Conservation (phyloP, 2,329 filamentous ascomycete species). For the Metarhizium robertsii region DNA sequence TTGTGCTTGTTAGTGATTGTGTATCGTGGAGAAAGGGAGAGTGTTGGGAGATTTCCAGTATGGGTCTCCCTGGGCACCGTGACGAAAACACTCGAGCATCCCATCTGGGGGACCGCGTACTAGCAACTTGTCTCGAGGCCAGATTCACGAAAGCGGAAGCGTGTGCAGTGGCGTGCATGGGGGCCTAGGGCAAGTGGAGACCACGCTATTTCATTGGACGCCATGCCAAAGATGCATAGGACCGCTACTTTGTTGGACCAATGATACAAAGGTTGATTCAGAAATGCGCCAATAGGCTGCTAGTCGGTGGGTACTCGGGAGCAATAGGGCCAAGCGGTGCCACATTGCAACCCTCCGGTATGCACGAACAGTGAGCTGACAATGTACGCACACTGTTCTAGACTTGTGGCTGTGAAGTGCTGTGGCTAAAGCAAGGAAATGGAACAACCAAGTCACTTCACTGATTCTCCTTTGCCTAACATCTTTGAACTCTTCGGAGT, state of each 20-base stretch:
- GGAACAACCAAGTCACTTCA: background rate
- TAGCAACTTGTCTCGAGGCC: conserved; percentile 8
- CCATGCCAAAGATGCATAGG: conserved; percentile 2
- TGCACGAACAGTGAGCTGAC: background rate
- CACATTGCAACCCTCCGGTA: background rate
- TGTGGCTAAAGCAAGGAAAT: background rate
- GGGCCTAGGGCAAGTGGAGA: conserved; percentile 10
- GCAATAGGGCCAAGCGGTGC: background rate
- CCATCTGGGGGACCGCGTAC: conserved; percentile 7
- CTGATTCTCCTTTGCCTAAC: too few species aligned
- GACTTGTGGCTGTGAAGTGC: background rate
- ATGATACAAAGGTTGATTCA: background rate
- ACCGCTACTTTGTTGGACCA: conserved; percentile 4
- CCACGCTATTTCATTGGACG: conserved; percentile 6
- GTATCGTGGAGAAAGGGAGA: conserved; percentile 9
- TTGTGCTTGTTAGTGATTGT: conserved; percentile 7
- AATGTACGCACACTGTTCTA: background rate
- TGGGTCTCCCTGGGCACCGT: conserved; percentile 5
- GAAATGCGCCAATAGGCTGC: background rate
- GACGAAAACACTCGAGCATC: conserved; percentile 10
- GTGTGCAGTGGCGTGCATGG: background rate
- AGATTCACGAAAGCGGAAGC: background rate
- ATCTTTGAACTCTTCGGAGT: too few species aligned
- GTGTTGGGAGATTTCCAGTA: background rate
- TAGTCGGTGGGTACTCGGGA: background rate